These are phyloP conservation scores for Vigna nakashimae DNA, from an alignment of 306 rosid species.

Conservation along the genomic window DNA sequence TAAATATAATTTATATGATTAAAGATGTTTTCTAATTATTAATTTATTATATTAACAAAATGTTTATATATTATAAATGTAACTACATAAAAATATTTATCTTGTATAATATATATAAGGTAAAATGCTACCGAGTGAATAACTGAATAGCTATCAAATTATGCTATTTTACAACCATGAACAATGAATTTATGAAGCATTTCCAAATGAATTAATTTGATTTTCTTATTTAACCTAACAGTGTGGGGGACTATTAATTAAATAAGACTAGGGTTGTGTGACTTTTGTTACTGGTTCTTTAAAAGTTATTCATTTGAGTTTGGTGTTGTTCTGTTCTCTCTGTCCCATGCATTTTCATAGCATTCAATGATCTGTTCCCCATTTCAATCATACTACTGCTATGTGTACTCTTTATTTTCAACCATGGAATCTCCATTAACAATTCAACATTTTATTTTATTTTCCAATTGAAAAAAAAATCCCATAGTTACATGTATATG, in stretches of 20 bases:
- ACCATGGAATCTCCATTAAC: background rate
- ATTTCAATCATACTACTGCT: background rate
- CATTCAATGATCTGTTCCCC: constrained; percentile 13
- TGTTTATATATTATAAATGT: too few species aligned
- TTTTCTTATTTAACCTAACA: background rate
- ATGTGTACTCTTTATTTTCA: background rate
- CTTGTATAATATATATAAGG: too few species aligned
- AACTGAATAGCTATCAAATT: too few species aligned
- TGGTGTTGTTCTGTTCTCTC: constrained; percentile 1
- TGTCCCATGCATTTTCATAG: background rate
- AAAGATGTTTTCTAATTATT: too few species aligned
- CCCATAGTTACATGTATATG: too few species aligned
- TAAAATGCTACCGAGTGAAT: too few species aligned
- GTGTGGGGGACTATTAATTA: background rate
- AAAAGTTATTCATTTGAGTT: background rate
- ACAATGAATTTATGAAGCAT: too few species aligned
- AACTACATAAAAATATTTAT: too few species aligned
- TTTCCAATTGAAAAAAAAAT: background rate
- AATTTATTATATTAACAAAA: too few species aligned
- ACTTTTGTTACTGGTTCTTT: background rate
- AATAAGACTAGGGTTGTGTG: background rate
- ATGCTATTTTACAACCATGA: too few species aligned
- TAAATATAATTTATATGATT: too few species aligned
- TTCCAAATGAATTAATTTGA: background rate
- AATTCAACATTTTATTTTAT: background rate